Evolutionary conservation across 371 early-diverging fungal species (phyloP), one percentile per base, ranked within the genome.

Genomic region (Rhizopus sp.): DNA sequence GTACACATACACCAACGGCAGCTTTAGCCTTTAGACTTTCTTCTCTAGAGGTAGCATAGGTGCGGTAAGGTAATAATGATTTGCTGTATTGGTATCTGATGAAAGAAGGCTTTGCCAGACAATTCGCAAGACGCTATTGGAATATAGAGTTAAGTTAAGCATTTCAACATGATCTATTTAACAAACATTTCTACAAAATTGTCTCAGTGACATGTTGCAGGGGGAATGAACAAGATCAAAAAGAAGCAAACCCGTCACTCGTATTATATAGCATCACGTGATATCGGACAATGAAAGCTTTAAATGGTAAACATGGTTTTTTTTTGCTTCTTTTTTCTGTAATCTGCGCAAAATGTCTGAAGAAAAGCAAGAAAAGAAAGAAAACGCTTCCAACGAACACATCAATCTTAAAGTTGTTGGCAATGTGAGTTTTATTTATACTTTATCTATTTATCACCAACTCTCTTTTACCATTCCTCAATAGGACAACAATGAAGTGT

Each of bases 381-480:
- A 85, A 50, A 57, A 66, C 33, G 42, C 73, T 15, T 58, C 72
- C 12, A 54, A 49, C 55, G 91, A 94, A 66, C 94, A 94, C 69
- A 91, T 94, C 68, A 94, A 91, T 77, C 80, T 94, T 47, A 93
- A 92, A 66, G 94, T 94, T 31, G 86, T 91, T 62, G 90, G 91
- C 31, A 77, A 84, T 54, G 94, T 93, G 86, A 80, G 87, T 77
- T 51, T 39, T 47, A 17, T 31, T 52, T 16, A 35, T 12, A 52
- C 17, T 42, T 15, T 10, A 4, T 42, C 7, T 42, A 42, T 13
- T 42, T 7, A 42, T 8, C 7, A 46, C 7, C 37, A 41, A 38
- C 9, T 5, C 9, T 5, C 70, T 66, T 55, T 38, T 12, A 7
- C 32, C 5, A 66, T 58, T 70, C 69, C 44, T 42, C 50, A 13